phyloP scores from a whole-genome alignment of 73 alveolate species.

The Paramecium sonneborni region DNA sequence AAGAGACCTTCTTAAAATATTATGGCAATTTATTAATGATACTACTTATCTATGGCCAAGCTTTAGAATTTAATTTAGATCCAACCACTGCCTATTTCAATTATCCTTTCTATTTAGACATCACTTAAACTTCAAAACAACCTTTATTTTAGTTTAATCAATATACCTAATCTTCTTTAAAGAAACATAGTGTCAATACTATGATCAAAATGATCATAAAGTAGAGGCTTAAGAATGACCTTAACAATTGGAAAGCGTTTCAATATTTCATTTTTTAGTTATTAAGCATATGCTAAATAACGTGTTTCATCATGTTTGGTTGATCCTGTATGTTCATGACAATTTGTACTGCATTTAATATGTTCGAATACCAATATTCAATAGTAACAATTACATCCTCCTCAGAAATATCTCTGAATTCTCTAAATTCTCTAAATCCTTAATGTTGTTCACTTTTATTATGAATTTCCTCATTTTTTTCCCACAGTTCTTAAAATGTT shows the following conservation, averaged over 20 bases:
- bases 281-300: constrained; percentile 60
- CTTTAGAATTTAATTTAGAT: constrained; percentile 65
- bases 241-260: constrained; percentile 68
- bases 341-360: constrained; percentile 60
- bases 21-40: constrained; percentile 58
- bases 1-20: constrained; percentile 48
- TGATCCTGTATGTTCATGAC: constrained; percentile 69
- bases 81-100: constrained; percentile 23
- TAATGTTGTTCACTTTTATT: constrained; percentile 7
- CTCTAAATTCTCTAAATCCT: constrained; percentile 59
- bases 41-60: constrained; percentile 61
- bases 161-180: constrained; percentile 44
- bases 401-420: constrained; percentile 46
- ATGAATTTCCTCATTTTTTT: constrained; percentile 38
- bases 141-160: not conserved
- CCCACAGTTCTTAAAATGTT: constrained; percentile 54
- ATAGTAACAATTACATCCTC: constrained; percentile 62
- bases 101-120: constrained; percentile 59
- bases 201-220: constrained; percentile 65
- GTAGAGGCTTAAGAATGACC: constrained; percentile 70
- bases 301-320: constrained; percentile 73
- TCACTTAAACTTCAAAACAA: constrained; percentile 66
- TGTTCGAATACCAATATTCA: constrained; percentile 61
- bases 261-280: constrained; percentile 61
- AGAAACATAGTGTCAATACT: constrained; percentile 56